Percentiles rank a stretch among this genome's conserved stretches.
These are phyloP conservation scores for Fusarium sp. DNA, from an alignment of 2,329 filamentous ascomycete genomes.

Conservation along the genomic window DNA sequence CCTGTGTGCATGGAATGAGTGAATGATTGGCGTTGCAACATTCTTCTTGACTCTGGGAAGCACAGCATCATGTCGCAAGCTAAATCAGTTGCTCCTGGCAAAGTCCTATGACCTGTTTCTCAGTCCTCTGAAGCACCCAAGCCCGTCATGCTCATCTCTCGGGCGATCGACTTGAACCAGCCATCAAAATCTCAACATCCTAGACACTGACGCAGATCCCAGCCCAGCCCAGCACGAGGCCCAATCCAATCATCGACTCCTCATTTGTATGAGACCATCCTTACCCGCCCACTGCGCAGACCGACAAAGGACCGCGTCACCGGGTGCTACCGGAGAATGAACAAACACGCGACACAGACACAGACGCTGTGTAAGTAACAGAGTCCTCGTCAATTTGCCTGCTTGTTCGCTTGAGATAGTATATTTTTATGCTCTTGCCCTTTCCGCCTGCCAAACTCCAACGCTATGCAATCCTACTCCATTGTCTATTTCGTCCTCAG, in stretches of 20 bases:
- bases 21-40: not conserved
- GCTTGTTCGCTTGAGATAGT: not conserved
- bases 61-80: slow-evolving; percentile 5
- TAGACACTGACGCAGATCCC: not conserved
- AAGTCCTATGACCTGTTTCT: not conserved
- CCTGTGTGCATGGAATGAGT: not conserved
- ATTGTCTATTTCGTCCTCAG: slow-evolving; percentile 52
- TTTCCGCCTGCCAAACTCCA: slow-evolving; percentile 32
- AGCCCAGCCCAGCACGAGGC: not conserved
- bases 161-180: not conserved
- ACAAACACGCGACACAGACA: slow-evolving; percentile 1
- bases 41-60: not conserved
- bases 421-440: not conserved
- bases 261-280: slow-evolving; percentile 2
- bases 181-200: not conserved
- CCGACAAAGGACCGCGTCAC: not conserved
- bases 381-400: not conserved
- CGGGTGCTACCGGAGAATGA: not conserved
- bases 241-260: not conserved
- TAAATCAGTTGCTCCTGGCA: not conserved
- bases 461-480: slow-evolving; percentile 31
- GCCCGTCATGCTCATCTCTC: not conserved
- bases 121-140: no score
- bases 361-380: not conserved
- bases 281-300: not conserved